A percentile compares a stretch with the other conserved stretches of the same genome.
Evolutionary conservation across 2,329 filamentous ascomycete species (phyloP).

Genomic region (Beauveria medogensis): DNA sequence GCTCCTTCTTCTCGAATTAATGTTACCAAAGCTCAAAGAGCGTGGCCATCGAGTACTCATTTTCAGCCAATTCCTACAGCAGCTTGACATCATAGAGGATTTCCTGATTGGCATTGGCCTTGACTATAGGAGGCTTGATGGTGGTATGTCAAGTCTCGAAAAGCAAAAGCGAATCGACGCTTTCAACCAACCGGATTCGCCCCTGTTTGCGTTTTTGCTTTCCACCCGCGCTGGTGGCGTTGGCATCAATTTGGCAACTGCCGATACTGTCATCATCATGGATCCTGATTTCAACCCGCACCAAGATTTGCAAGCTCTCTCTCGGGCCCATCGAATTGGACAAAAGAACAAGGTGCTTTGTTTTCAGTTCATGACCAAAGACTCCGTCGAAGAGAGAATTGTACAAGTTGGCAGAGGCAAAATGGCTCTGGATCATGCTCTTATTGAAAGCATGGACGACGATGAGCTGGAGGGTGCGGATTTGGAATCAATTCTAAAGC

Average conservation of each 20-base stretch:
- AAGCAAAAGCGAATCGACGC: slow-evolving; percentile 93
- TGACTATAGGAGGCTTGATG: slow-evolving; percentile 74
- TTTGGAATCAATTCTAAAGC: slow-evolving; percentile 77
- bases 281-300: slow-evolving; percentile 97
- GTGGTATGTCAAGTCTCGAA: slow-evolving; percentile 68
- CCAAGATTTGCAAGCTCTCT: slow-evolving; percentile 92
- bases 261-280: slow-evolving; percentile 95
- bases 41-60: slow-evolving; percentile 85
- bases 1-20: slow-evolving; percentile 70
- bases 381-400: slow-evolving; percentile 88
- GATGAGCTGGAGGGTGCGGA: slow-evolving; percentile 74
- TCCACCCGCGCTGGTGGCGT: slow-evolving; percentile 94
- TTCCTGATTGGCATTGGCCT: slow-evolving; percentile 72
- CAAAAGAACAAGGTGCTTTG: slow-evolving; percentile 94
- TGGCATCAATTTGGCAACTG: slow-evolving; percentile 93
- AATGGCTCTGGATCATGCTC: slow-evolving; percentile 87
- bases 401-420: slow-evolving; percentile 94
- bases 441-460: slow-evolving; percentile 85
- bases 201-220: slow-evolving; percentile 81
- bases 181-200: slow-evolving; percentile 79
- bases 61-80: slow-evolving; percentile 89
- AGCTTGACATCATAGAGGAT: slow-evolving; percentile 86
- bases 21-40: slow-evolving; percentile 80
- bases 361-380: slow-evolving; percentile 86
- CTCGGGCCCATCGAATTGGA: slow-evolving; percentile 89